Evolutionary conservation across 1,284 basidiomycete genomes (phyloP).

Genomic region (Cystobasidium sp.): DNA sequence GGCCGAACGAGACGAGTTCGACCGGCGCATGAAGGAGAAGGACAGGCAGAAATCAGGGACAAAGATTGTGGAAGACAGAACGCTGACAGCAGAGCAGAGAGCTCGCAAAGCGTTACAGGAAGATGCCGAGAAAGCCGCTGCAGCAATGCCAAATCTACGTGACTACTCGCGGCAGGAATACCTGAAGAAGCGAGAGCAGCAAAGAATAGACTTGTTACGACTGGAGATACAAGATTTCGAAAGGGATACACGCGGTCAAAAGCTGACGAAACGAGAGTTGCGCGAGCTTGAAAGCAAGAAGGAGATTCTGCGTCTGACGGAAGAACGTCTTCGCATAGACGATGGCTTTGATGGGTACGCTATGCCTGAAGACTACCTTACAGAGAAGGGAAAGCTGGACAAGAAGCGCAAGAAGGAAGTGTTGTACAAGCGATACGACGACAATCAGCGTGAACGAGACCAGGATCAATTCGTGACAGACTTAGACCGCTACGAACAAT

Average conservation of each 20-base stretch:
- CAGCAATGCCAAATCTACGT: slow-evolving; percentile 81
- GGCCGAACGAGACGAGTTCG: slow-evolving; percentile 88
- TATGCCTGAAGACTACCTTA: slow-evolving; percentile 95
- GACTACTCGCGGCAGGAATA: slow-evolving; percentile 90
- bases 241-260: slow-evolving; percentile 82
- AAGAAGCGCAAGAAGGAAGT: slow-evolving; percentile 93
- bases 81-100: slow-evolving; percentile 74
- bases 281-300: slow-evolving; percentile 87
- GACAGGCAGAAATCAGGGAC: slow-evolving; percentile 81
- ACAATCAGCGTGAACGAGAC: slow-evolving; percentile 67
- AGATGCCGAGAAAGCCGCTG: slow-evolving; percentile 73
- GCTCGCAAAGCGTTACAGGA: slow-evolving; percentile 81
- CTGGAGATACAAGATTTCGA: slow-evolving; percentile 93
- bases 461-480: slow-evolving; percentile 87
- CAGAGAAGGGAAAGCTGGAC: slow-evolving; percentile 98
- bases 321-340: slow-evolving; percentile 89
- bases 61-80: slow-evolving; percentile 90
- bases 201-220: slow-evolving; percentile 90
- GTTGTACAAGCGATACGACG: slow-evolving; percentile 91
- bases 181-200: slow-evolving; percentile 90
- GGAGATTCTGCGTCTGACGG: slow-evolving; percentile 86
- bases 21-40: slow-evolving; percentile 79
- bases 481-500: slow-evolving; percentile 78
- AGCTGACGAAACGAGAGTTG: slow-evolving; percentile 80
- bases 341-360: slow-evolving; percentile 93